These are phyloP conservation scores for Talaromyces islandicus DNA, from an alignment of 2,329 filamentous ascomycete genomes.

Conservation along the genomic window DNA sequence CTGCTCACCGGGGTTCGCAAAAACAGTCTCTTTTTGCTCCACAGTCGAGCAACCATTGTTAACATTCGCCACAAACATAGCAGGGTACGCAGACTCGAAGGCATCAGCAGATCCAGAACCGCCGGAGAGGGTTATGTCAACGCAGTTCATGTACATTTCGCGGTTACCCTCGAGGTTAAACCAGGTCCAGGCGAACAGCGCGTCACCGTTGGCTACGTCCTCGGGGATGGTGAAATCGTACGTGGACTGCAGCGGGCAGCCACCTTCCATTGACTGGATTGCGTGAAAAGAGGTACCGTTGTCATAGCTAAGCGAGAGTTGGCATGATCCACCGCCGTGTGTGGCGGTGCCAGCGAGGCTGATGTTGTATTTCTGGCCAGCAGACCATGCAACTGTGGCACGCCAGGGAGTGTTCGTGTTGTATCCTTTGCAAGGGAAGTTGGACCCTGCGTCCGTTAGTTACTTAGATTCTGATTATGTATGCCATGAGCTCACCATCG, in stretches of 20 bases:
- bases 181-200: conserved; percentile 70
- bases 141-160: conserved; percentile 86
- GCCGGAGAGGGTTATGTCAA: conserved; percentile 56
- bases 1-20: conserved; percentile 56
- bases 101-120: conserved; percentile 7
- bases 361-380: conserved; percentile 59
- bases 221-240: conserved; percentile 63
- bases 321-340: conserved; percentile 69
- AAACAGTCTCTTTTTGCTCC: conserved; percentile 54
- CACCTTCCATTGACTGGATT: conserved; percentile 56
- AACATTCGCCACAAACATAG: conserved; percentile 8
- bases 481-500: not conserved
- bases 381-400: conserved; percentile 54
- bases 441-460: conserved; percentile 39
- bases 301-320: conserved; percentile 69
- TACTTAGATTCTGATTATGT: not conserved
- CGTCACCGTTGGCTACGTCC: conserved; percentile 54
- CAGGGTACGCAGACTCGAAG: conserved; percentile 2
- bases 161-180: conserved; percentile 71
- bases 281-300: conserved; percentile 64
- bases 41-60: conserved; percentile 48
- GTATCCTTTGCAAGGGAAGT: conserved; percentile 74
- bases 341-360: conserved; percentile 56
- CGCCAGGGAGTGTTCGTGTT: conserved; percentile 44
- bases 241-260: conserved; percentile 45